phyloP scores from a whole-genome alignment of 2,329 filamentous ascomycete genomes.

The Fusarium sulawesiense region DNA sequence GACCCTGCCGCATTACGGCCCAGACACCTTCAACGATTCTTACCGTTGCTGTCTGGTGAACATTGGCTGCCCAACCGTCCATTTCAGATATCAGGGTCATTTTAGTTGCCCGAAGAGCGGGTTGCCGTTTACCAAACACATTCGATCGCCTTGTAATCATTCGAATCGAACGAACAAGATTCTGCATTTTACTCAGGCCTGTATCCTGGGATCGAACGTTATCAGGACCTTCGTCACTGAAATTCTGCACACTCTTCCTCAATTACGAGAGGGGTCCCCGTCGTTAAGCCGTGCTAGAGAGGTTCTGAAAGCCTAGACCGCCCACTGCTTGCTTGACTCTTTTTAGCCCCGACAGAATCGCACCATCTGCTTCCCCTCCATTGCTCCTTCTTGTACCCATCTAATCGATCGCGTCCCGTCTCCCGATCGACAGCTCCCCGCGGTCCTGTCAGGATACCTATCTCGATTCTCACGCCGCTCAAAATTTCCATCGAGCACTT shows the following conservation, averaged over 20 bases:
- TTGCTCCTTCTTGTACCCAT: slow-evolving; percentile 40
- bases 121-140: not conserved
- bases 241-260: slow-evolving; percentile 25
- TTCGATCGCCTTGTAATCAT: slow-evolving; percentile 6
- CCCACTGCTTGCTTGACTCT: slow-evolving; percentile 40
- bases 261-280: slow-evolving; percentile 25
- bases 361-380: slow-evolving; percentile 46
- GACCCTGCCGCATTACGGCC: not conserved
- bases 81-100: not conserved
- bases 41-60: not conserved
- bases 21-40: not conserved
- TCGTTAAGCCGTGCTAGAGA: slow-evolving; percentile 29
- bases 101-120: slow-evolving; percentile 16
- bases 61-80: slow-evolving; percentile 1
- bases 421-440: slow-evolving; percentile 40
- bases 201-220: slow-evolving; percentile 12
- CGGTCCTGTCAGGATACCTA: slow-evolving; percentile 25
- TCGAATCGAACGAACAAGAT: slow-evolving; percentile 9
- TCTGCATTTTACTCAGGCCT: not conserved
- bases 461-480: slow-evolving; percentile 34
- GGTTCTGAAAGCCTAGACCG: slow-evolving; percentile 41
- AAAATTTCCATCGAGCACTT: slow-evolving; percentile 18
- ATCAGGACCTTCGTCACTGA: slow-evolving; percentile 10
- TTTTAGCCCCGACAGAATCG: slow-evolving; percentile 46
- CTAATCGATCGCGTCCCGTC: slow-evolving; percentile 44